Base-by-base conservation (phyloP, 1,284 basidiomycete species). In the Rhodotorula glutinis region DNA sequence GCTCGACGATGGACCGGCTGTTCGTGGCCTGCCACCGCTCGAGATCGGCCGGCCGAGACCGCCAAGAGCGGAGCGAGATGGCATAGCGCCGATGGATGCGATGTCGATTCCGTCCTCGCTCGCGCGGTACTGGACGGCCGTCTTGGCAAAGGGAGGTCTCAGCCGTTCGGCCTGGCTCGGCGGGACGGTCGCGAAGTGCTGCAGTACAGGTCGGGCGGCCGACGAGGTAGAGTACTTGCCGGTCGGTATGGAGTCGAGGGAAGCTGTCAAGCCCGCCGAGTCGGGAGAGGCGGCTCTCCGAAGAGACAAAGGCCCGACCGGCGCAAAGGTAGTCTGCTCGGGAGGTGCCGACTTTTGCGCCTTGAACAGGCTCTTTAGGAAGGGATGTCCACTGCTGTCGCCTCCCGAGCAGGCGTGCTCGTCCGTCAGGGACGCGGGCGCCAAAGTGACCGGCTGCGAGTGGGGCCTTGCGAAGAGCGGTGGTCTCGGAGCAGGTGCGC, bases 331-430 rank as follows among this genome's bases (percentile, higher is more conserved):
- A 10, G 66, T 62, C 46, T 68, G 66, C 25, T 60, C 61, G 19
- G 66, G 38, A 21, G 66, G 66, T 0, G 66, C 66, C 3, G 62
- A 64, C 9, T 59, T 56, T 38, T 64, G 40, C 8, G 53, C 57
- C 11, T 62, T 53, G 56, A 71, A 71, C n/a, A 71, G 66, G 38
- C 54, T 57, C 33, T 55, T 53, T 16, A 71, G 61, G 59, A 71
- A 71, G 10, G 66, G 69, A 43, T 60, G 63, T 8, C 63, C 61
- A 19, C 30, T 9, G 25, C 29, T 53, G n/a, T 51, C 33, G 10
- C 43, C 27, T 0, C 53, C 16, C n/a, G 40, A 7, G 13, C n/a
- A n/a, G 49, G 49, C 8, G 13, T 23, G n/a, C 4, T 25, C 27
- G 53, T n/a, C 29, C 56, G n/a, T 8, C 53, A 47, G 25, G 9